These are phyloP conservation scores for Candida xyloterini DNA, from an alignment of 805 yeast genomes.

Conservation along the genomic window DNA sequence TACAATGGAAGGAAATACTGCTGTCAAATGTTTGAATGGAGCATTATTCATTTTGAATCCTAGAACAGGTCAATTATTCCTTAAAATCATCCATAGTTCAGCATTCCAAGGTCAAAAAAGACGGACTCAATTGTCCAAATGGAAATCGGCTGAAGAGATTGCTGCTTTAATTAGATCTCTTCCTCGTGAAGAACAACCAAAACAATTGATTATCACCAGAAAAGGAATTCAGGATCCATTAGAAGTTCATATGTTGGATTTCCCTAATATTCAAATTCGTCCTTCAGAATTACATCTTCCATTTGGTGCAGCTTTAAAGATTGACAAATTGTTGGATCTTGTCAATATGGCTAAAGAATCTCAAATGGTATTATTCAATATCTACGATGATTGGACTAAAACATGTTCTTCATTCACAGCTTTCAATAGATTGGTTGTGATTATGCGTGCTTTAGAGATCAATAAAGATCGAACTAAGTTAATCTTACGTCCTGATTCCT, in stretches of 20 bases:
- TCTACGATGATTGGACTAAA: conserved; percentile 93
- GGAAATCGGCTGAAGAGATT: conserved; percentile 98
- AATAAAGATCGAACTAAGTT: conserved; percentile 73
- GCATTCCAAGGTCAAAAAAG: conserved; percentile 98
- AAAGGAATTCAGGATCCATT: conserved; percentile 91
- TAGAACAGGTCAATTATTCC: conserved; percentile 81
- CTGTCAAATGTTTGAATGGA: conserved; percentile 92
- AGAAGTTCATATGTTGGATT: conserved; percentile 95
- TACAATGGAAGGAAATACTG: conserved; percentile 88
- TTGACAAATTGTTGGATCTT: conserved; percentile 74
- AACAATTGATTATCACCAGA: conserved; percentile 84
- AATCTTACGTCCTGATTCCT: conserved; percentile 71
- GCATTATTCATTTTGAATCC: conserved; percentile 89
- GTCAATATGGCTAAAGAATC: conserved; percentile 88
- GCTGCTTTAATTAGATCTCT: conserved; percentile 85
- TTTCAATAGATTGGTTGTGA: conserved; percentile 77
- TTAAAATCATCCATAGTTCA: conserved; percentile 87
- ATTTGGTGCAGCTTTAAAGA: conserved; percentile 78
- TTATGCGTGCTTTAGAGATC: conserved; percentile 79
- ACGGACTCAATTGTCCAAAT: conserved; percentile 86
- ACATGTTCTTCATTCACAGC: conserved; percentile 87
- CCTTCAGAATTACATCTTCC: conserved; percentile 89
- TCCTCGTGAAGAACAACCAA: conserved; percentile 93
- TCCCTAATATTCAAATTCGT: conserved; percentile 86
- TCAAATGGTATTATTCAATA: conserved; percentile 84